Evolutionary conservation across 768 basidiomycete genomes (phyloP), one percentile per base, ranked within the genome.

Genomic region (Mycena venus): DNA sequence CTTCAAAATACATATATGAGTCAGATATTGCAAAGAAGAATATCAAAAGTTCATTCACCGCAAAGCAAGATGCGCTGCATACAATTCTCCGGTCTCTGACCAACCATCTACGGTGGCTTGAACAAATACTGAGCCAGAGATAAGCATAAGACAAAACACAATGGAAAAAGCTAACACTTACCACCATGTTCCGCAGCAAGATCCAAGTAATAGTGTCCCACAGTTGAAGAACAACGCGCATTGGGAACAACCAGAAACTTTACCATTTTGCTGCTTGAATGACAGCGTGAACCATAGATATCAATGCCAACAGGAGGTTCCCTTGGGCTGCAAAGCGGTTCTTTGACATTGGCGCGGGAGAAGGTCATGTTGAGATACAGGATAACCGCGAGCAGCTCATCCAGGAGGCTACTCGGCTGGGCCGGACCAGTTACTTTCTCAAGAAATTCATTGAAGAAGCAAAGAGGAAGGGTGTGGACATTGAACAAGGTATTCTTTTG

Each of bases 31-130:
- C 36, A 38, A 38, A 38, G 36, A 38, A 38, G 36, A 38, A 38
- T 14, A 38, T 7, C 8, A 38, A 38, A 38, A 38, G 36, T 38
- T 38, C 36, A 38, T 14, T 38, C 29, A 58, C n/a, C 53, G 12
- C 17, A 55, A 55, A 29, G 53, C 53, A 61, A 29, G 66, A 73
- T 78, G 27, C 65, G 32, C 4, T 72, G 74, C 21, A 55, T 55
- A 55, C 53, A 55, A 12, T 55, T 55, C 53, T 31, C 53, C 53
- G 29, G 72, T 75, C 55, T 80, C 79, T 9, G 75, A 70, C 4
- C 78, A 77, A 27, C 75, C 74, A 55, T 81, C 80, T 4, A 70
- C 72, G 36, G 36, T 38, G 36, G 36, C n/a, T n/a, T n/a, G n/a
- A n/a, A n/a, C n/a, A n/a, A n/a, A n/a, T n/a, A n/a, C n/a, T n/a